These are phyloP conservation scores for Lactifluus pinguis DNA, from an alignment of 768 basidiomycete genomes.

Conservation along the genomic window DNA sequence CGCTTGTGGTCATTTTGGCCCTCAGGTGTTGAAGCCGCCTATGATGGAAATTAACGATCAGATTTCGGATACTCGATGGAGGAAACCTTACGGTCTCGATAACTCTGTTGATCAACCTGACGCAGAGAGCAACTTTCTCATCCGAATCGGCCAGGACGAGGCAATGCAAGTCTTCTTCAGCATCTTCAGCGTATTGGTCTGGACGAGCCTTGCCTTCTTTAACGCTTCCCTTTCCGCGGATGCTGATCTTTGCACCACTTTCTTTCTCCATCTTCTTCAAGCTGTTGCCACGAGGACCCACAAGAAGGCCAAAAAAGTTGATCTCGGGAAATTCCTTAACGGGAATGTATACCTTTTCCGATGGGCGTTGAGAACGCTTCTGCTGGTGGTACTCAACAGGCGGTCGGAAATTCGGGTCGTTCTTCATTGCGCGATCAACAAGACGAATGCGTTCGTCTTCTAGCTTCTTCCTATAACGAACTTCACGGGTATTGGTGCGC, in stretches of 20 bases:
- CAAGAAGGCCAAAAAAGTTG: conserved; percentile 97
- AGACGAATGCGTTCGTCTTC: conserved; percentile 88
- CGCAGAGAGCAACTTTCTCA: conserved; percentile 86
- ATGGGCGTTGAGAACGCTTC: conserved; percentile 87
- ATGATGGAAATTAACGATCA: conserved; percentile 3
- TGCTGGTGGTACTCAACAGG: conserved; percentile 95
- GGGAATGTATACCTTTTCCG: conserved; percentile 98
- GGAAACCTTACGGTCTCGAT: conserved; percentile 74
- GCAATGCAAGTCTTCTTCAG: conserved; percentile 98
- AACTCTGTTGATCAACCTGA: conserved; percentile 92
- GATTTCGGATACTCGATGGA: not conserved
- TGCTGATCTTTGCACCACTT: conserved; percentile 96
- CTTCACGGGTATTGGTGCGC: conserved; percentile 96
- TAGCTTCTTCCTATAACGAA: conserved; percentile 93
- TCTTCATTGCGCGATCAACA: conserved; percentile 94
- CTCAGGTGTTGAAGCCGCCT: conserved; percentile 99
- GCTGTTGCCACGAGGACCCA: conserved; percentile 97
- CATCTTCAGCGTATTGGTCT: conserved; percentile 91
- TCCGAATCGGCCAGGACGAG: conserved; percentile 88
- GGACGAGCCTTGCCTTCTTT: conserved; percentile 98
- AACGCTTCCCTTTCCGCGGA: conserved; percentile 95
- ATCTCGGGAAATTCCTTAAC: conserved; percentile 99
- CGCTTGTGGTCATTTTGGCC: conserved; percentile 99
- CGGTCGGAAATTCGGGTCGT: conserved; percentile 95
- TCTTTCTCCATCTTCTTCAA: conserved; percentile 99